phyloP scores from a whole-genome alignment of 176 grass and related monocot genomes.

The Chrysopogon serrulatus region DNA sequence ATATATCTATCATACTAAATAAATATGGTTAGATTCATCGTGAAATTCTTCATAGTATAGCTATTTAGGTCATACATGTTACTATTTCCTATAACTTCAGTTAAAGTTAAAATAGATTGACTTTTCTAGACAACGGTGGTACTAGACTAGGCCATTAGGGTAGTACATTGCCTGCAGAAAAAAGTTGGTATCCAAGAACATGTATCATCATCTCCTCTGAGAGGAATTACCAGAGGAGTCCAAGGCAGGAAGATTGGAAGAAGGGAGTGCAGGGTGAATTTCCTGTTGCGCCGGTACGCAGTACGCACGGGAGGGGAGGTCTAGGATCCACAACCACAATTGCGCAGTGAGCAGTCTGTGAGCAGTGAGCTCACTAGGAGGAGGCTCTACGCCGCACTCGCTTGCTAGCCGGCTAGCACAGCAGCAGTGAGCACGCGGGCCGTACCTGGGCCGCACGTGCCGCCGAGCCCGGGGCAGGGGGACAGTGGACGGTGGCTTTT shows the following conservation, averaged over 20 bases:
- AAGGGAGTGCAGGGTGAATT: not conserved
- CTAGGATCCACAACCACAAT: not conserved
- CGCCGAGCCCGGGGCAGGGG: conserved; percentile 14
- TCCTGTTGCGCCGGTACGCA: not conserved
- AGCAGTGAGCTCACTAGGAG: not conserved
- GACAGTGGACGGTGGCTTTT: conserved; percentile 67
- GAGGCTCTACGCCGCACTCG: too few relatives aligned
- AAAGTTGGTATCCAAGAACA: not conserved
- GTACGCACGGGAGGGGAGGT: not conserved
- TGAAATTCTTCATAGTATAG: too few relatives aligned
- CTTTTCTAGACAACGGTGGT: not conserved
- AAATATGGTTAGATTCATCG: too few relatives aligned
- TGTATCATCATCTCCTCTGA: not conserved
- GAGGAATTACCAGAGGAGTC: not conserved
- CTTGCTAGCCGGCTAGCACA: not conserved
- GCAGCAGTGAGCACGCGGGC: conserved; percentile 14
- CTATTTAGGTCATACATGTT: not conserved
- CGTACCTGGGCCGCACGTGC: conserved; percentile 45
- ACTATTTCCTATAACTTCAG: not conserved
- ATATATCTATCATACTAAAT: too few relatives aligned
- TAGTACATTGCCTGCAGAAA: not conserved
- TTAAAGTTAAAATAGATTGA: not conserved
- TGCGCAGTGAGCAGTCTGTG: not conserved
- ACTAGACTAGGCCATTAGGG: not conserved
- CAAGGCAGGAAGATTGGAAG: not conserved